Conservation (phyloP, 306 rosid species). For the Sindora glabra region DNA sequence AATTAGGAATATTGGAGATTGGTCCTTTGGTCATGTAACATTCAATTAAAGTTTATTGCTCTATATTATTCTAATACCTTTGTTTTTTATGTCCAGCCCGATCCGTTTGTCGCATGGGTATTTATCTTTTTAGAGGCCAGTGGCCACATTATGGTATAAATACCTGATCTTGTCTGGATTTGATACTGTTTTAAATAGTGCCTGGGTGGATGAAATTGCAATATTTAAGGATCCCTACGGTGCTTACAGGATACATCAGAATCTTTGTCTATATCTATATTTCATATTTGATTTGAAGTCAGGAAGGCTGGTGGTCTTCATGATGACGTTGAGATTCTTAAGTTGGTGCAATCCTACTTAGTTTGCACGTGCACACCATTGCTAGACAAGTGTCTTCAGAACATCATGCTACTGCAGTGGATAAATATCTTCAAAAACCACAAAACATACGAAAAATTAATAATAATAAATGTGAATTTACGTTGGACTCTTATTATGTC, state of each 20-base stretch:
- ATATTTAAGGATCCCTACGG: no score
- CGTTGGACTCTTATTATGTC: no score
- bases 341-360: background rate
- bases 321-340: no score
- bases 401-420: no score
- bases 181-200: background rate
- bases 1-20: slow-evolving; percentile 7
- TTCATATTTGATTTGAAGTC: no score
- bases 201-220: background rate
- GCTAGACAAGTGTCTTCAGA: no score
- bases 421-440: no score
- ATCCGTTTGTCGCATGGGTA: background rate
- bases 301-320: no score
- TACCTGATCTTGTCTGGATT: background rate
- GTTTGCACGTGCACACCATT: background rate
- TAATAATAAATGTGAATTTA: no score
- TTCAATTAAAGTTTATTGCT: slow-evolving; percentile 30
- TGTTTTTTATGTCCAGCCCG: background rate
- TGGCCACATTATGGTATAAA: background rate
- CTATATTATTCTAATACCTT: slow-evolving; percentile 19
- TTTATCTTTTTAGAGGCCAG: background rate
- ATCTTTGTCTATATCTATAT: no score
- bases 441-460: no score
- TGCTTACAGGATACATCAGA: background rate
- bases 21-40: slow-evolving; percentile 34